Base-by-base conservation (phyloP, 1,139 yeast genomes). In the Yarrowia galli region DNA sequence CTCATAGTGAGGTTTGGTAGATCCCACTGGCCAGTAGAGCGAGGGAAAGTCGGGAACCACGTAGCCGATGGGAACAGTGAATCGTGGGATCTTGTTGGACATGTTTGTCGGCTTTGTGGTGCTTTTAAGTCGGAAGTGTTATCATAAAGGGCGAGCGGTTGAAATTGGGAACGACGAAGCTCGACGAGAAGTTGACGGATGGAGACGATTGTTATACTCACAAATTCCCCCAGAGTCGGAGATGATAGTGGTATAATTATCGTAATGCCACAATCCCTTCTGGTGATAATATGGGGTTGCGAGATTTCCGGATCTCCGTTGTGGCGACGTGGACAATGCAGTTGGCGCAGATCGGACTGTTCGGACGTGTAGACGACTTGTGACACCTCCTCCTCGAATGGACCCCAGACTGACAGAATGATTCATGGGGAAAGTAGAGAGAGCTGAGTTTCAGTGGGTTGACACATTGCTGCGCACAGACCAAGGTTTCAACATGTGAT, bases 11-110 rank as follows among this genome's bases (percentile, higher is more conserved):
- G 75, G 71, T 48, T 71, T 71, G 76, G 71, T 68, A 20, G 72
- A 76, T 12, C 81, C 78, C 5, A 83, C 74, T 0, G 97, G 97
- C 89, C 95, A 89, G 74, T 82, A 84, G 38, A 95, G 78, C 5
- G 96, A 87, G 1, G 98, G 99, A 75, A 93, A 95, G 28, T 75
- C 69, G 0, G 99, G 99, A 0, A 88, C 82, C 7, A 81, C 79
- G 78, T 95, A 95, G 35, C 97, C 97, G 5, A 91, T 85, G 1
- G 98, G 97, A 0, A 87, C 82, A 16, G 22, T 53, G 60, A 53
- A 22, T 9, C 45, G 15, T 16, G 60, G 60, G 35, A 53, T 53
- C 23, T 36, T 22, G 25, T 16, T 13, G 42, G 58, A 35, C 58
- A 53, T 53, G 3, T 5, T 8, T 20, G 48, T 22, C 28, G 51